Evolutionary conservation across 352 stramenopile species (phyloP).

Genomic region (Globisporangium spiculum): DNA sequence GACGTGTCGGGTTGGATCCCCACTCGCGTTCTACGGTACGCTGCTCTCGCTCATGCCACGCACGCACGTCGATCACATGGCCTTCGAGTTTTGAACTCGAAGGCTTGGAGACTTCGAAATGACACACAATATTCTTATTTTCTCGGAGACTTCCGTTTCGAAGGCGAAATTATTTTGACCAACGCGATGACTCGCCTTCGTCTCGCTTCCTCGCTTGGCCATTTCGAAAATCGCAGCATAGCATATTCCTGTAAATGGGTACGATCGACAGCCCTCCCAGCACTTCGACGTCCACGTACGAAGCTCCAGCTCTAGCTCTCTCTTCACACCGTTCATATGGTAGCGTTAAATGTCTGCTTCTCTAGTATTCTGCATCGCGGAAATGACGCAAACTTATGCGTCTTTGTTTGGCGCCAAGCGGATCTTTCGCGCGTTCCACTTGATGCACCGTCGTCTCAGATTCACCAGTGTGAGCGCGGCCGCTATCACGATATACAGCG

Average conservation of each 20-base stretch:
- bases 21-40: not conserved
- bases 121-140: not conserved
- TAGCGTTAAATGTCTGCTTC: not conserved
- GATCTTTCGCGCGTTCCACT: not conserved
- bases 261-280: not conserved
- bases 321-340: not conserved
- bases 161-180: not conserved
- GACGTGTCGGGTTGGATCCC: not conserved
- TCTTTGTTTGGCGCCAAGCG: conserved; percentile 4
- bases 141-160: not conserved
- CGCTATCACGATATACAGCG: conserved; percentile 25
- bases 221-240: not conserved
- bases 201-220: not conserved
- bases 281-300: not conserved
- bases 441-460: conserved; percentile 8
- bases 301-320: not conserved
- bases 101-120: not conserved
- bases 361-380: not conserved
- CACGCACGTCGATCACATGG: not conserved
- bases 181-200: not conserved
- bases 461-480: conserved; percentile 18
- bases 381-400: conserved; percentile 10
- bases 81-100: not conserved
- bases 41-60: not conserved
- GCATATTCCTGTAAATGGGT: too few relatives aligned